Base-by-base conservation (phyloP, 768 basidiomycete species). In the Russula brevipes region DNA sequence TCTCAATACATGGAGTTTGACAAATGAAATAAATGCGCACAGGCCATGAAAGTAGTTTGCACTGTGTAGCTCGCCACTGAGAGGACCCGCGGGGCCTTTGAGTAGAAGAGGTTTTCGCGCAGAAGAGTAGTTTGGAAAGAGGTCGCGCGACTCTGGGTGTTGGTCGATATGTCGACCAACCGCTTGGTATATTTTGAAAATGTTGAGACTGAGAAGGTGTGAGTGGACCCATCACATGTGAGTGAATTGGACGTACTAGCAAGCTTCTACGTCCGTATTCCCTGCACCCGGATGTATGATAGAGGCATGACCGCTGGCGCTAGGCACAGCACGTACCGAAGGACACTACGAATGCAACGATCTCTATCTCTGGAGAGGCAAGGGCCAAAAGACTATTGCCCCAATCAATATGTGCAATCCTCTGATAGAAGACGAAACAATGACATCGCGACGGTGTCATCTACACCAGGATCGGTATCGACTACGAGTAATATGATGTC, bases 31-130 rank as follows among this genome's bases (percentile, higher is more conserved):
- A 36, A 47, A 12, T 11, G 73, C 77, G 45, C 65, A 85, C 90
- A 80, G 83, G 69, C 91, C 91, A 68, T 92, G 91, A 70, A 97
- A 96, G 72, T 91, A 93, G 66, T 86, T 80, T 14, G 94, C 94
- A 56, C 81, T 86, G 70, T 89, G 87, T 7, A 82, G 71, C 19
- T 84, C 83, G 3, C 92, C 93, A 54, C 82, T 78, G 2, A 94
- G 78, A 10, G 94, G 94, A 1, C 80, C 80, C 11, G 76, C 74
- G 39, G 82, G 79, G 1, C 93, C 94, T 44, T 79, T 73, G 2
- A 80, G 84, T 46, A 96, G 77, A 45, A 89, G 78, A 0, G 88
- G 85, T 67, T 81, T 88, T 41, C 70, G 68, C 3, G 68, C 35
- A 3, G 77, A 69, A n/a, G 76, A 69, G 64, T 88, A 85, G 60